Evolutionary conservation across 176 grass and related monocot genomes (phyloP), one percentile per base, ranked within the genome.

Genomic region (Ampelocalamus luodianensis): DNA sequence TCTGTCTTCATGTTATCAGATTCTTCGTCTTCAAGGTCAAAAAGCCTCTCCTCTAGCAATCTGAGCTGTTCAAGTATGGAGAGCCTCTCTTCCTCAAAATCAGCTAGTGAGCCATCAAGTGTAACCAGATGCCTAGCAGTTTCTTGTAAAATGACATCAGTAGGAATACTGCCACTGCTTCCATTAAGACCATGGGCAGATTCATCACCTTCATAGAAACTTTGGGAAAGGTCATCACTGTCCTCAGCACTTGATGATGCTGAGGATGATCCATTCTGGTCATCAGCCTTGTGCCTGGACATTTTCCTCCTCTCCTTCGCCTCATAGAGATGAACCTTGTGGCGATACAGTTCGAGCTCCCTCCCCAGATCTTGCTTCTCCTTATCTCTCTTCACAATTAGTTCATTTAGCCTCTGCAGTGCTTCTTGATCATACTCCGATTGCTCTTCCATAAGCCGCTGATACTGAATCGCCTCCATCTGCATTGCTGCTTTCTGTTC

Each of bases 401-500:
- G 22, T 49, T 96, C 97, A 86, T 94, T 96, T 86, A 99, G 71
- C 84, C 90, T 91, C 27, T 96, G 92, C 60, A 99, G 72, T n/a
- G 91, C 93, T 88, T 99, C 93, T 51, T 99, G 97, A 85, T 99
- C 97, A 85, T 99, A 99, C 66, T 99, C 93, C 5, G 93, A 92
- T 24, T 99, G 97, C 76, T 99, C 97, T 72, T 99, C 97, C 93
- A 99, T 96, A 88, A 99, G 94, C 3, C 97, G 62, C 76, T 96
- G 97, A 82, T 99, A 99, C 51, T 99, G 97, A 56, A 99, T 89
- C 3, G 97, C 97, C 85, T 99, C 97, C 97, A 99, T 99, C 83
- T 99, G 91, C 97, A 99, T 99, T 70, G 91, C 93, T 71, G 97
- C 97, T 91, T 99, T 99, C 86, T 99, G 93, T 86, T 99, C 93